Conservation (phyloP, 768 basidiomycete species). For the Tephrocybe sp. region DNA sequence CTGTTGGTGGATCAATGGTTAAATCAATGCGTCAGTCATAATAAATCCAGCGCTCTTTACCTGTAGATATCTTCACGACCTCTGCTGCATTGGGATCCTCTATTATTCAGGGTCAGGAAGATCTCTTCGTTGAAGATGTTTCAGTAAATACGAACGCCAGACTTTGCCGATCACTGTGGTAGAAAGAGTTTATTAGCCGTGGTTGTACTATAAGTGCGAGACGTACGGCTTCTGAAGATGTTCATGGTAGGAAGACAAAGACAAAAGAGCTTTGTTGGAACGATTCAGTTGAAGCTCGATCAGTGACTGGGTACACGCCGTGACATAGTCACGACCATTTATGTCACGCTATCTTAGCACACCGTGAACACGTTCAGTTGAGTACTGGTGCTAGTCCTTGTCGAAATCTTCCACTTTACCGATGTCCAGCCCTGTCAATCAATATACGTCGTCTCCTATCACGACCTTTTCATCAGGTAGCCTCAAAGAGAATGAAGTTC, state of each 20-base stretch:
- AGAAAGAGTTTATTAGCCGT: conserved; percentile 17
- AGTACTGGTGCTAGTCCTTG: not conserved
- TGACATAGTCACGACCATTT: conserved; percentile 34
- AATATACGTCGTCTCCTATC: conserved; percentile 17
- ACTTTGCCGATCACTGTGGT: conserved; percentile 82
- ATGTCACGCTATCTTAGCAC: conserved; percentile 15
- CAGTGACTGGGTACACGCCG: conserved; percentile 28
- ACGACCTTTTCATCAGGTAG: conserved; percentile 14
- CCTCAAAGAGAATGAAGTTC: not conserved
- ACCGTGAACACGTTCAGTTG: no score
- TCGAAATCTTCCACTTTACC: not conserved
- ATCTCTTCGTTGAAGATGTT: conserved; percentile 13
- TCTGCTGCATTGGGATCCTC: conserved; percentile 95
- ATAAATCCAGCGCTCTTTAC: conserved; percentile 15
- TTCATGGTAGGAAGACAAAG: conserved; percentile 53
- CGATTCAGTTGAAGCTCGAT: conserved; percentile 3
- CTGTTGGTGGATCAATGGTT: conserved; percentile 18
- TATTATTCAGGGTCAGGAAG: conserved; percentile 33
- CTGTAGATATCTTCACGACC: conserved; percentile 90
- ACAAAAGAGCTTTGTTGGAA: conserved; percentile 2
- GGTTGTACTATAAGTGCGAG: conserved; percentile 7
- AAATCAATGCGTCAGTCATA: not conserved
- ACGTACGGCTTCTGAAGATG: conserved; percentile 79
- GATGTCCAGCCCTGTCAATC: conserved; percentile 13
- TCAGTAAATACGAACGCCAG: conserved; percentile 70